Percentiles rank a stretch among this genome's conserved stretches.
phyloP scores from a whole-genome alignment of 352 stramenopile genomes.

The Phytophthora sojae region DNA sequence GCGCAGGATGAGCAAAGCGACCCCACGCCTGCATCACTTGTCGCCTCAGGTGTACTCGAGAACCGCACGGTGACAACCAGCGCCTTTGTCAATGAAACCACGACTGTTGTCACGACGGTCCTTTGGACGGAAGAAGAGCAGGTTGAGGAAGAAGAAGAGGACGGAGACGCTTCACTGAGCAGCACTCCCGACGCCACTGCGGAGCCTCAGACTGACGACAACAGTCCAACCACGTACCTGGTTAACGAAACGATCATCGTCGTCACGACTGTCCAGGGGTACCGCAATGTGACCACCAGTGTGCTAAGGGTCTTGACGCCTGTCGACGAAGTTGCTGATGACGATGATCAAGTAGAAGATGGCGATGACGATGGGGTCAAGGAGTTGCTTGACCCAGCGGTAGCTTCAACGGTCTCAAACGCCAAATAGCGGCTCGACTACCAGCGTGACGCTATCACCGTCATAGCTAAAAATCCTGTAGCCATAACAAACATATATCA shows the following conservation, averaged over 20 bases:
- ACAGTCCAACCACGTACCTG: neutral
- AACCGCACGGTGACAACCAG: constrained; percentile 5
- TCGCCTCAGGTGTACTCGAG: neutral
- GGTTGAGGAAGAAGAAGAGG: neutral
- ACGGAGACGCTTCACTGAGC: neutral
- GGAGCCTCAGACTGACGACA: neutral
- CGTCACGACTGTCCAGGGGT: constrained; percentile 7
- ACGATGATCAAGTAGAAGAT: constrained; percentile 2
- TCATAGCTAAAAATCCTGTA: neutral
- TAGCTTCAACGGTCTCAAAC: neutral
- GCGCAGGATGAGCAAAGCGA: neutral
- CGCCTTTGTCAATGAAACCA: constrained; percentile 5
- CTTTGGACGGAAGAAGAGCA: constrained; percentile 10
- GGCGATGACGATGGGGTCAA: constrained; percentile 13
- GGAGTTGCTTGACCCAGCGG: constrained; percentile 2
- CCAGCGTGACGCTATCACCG: neutral
- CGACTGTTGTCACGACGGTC: constrained; percentile 3
- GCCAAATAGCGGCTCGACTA: neutral
- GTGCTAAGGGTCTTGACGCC: neutral
- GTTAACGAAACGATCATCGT: constrained; percentile 13
- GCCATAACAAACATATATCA: neutral
- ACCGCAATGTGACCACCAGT: constrained; percentile 1
- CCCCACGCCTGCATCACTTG: neutral
- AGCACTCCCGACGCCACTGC: neutral
- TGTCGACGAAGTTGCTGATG: neutral